These are phyloP conservation scores for Microbotryomycetes sp. DNA, from an alignment of 1,284 basidiomycete genomes.

Conservation along the genomic window DNA sequence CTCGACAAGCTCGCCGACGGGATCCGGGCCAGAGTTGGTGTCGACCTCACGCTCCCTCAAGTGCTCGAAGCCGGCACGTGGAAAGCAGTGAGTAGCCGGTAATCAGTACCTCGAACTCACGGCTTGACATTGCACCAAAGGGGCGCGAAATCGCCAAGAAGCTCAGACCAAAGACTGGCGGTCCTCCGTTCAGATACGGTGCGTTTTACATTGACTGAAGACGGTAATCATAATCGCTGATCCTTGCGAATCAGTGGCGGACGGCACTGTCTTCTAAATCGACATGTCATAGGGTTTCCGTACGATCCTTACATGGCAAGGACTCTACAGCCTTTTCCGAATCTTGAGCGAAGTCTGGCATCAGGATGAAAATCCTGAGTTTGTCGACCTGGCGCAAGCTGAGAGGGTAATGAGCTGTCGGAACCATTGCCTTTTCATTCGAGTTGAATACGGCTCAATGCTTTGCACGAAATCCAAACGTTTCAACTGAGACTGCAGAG, in stretches of 20 bases:
- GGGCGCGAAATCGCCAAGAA: conserved; percentile 75
- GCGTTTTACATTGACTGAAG: neutral
- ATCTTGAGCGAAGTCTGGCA: no score
- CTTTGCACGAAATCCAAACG: no score
- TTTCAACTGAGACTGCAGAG: no score
- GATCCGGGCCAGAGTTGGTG: conserved; percentile 56
- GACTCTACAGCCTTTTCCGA: no score
- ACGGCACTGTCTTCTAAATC: conserved; percentile 68
- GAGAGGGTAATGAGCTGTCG: no score
- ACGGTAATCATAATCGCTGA: neutral
- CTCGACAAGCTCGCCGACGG: conserved; percentile 71
- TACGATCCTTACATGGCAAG: no score
- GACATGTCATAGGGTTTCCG: no score
- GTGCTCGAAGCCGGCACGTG: conserved; percentile 89
- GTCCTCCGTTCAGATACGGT: conserved; percentile 60
- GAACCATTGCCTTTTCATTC: no score
- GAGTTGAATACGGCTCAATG: no score
- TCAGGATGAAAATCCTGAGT: no score
- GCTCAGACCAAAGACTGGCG: conserved; percentile 61
- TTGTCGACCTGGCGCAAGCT: no score
- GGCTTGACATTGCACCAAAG: conserved; percentile 1
- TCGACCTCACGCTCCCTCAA: conserved; percentile 63
- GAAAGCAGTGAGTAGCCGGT: conserved; percentile 59
- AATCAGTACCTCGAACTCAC: neutral
- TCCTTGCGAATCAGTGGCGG: conserved; percentile 57